Base-by-base conservation (phyloP, 2,329 filamentous ascomycete species). In the Neonectria hederae region DNA sequence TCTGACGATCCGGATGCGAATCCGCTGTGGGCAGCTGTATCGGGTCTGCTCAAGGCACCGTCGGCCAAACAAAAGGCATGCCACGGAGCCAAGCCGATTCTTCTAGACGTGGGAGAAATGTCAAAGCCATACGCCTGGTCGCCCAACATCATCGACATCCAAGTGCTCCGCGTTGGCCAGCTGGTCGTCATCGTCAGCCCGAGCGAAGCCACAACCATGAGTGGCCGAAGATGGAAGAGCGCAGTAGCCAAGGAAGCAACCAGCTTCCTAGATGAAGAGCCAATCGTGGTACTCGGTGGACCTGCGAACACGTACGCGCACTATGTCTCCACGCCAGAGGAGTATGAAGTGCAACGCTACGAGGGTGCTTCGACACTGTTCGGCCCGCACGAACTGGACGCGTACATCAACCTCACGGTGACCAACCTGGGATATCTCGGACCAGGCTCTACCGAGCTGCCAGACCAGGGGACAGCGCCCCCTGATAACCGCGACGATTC, bases 331-430 rank as follows among this genome's bases (percentile, higher is more conserved):
- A 95, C 93, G 0, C 86, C 89, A 28, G 92, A 97, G 76, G 92
- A 97, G 77, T 97, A 96, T 76, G 80, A 82, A 13, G 83, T 96
- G 49, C 95, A 97, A 80, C 90, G 95, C 10, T 97, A 97, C 79
- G 95, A 98, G 80, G 95, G 94, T n/a, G 95, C 93, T 0, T 95
- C 92, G 7, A 98, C 95, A 0, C 87, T 98, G 2, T 96, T 92
- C 76, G 95, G 95, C 0, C 91, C 87, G 2, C 89, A 94, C 77
- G 92, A 93, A 0, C 85, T 97, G 11, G 88, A 91, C 38, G 95
- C 94, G 1, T 96, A 96, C 81, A 92, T 97, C 80, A 94, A 97
- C 77, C 83, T 95, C 46, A 94, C 93, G 0, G 83, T 94, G n/a
- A 88, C 91, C 76, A 86, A 77, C 61, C 61, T 79, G 60, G 72